phyloP scores from a whole-genome alignment of 176 grass and related monocot genomes.

The Themeda triandra region DNA sequence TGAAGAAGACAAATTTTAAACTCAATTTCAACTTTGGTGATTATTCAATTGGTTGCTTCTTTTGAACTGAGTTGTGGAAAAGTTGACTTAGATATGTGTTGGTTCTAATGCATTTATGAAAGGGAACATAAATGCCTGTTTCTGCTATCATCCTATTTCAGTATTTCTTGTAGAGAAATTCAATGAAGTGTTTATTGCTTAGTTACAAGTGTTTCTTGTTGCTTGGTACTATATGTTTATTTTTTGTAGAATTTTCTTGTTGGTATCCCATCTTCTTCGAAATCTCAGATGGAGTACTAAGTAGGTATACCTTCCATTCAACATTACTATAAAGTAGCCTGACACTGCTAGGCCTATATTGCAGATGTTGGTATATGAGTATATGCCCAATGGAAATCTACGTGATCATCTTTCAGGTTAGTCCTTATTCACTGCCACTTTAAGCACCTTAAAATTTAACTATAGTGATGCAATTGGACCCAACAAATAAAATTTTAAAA shows the following conservation, averaged over 20 bases:
- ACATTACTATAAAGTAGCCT: slow-evolving; percentile 17
- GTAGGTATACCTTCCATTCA: not conserved
- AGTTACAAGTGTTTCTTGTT: slow-evolving; percentile 18
- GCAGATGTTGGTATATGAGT: slow-evolving; percentile 87
- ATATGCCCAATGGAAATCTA: slow-evolving; percentile 74
- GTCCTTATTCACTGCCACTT: slow-evolving; percentile 14
- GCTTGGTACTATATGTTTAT: slow-evolving; percentile 7
- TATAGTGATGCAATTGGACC: not conserved
- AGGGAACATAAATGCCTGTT: not conserved
- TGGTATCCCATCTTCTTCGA: not conserved
- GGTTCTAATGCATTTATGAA: not conserved
- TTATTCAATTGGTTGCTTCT: slow-evolving; percentile 18
- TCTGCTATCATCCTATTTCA: not conserved
- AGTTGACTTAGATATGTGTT: not conserved
- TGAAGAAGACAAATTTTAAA: not conserved
- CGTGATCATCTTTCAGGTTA: slow-evolving; percentile 73
- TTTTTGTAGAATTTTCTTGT: not conserved
- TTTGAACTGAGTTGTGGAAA: not conserved
- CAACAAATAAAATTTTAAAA: not conserved
- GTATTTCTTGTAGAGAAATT: not conserved
- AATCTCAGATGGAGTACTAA: not conserved
- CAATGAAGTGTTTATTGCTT: slow-evolving; percentile 6
- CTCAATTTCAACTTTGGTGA: not conserved
- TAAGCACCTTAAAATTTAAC: slow-evolving; percentile 7
- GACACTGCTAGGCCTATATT: slow-evolving; percentile 23